phyloP scores from a whole-genome alignment of 306 rosid species.

The Pterocarpus santalinus region DNA sequence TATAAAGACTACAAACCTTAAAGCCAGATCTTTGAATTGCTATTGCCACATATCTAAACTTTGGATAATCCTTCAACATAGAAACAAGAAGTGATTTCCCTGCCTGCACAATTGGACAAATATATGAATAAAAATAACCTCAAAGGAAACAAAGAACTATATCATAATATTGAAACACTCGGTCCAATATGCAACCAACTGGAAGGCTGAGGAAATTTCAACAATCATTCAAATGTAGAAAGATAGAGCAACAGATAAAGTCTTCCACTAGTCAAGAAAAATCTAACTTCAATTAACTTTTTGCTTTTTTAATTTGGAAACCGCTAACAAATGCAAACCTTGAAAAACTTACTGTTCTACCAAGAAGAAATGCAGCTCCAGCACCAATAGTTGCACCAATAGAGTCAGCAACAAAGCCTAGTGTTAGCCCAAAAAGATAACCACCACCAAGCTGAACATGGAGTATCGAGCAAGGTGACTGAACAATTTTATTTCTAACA shows the following conservation, averaged over 20 bases:
- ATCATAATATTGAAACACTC: neutral
- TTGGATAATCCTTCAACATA: conserved; percentile 93
- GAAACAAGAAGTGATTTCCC: conserved; percentile 78
- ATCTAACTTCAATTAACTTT: neutral
- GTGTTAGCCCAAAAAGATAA: conserved; percentile 86
- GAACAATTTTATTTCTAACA: neutral
- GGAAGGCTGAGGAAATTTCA: conserved; percentile 11
- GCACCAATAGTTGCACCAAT: conserved; percentile 88
- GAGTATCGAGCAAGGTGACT: conserved; percentile 21
- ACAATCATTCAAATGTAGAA: too few relatives aligned
- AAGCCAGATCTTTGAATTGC: conserved; percentile 86
- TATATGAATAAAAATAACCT: conserved; percentile 27
- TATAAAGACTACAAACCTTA: conserved; percentile 69
- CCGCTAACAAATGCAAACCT: neutral
- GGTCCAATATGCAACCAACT: conserved; percentile 32
- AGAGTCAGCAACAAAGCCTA: conserved; percentile 88
- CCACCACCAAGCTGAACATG: conserved; percentile 90
- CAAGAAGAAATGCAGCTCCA: conserved; percentile 86
- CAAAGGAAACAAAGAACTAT: conserved; percentile 36
- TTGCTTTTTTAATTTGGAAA: neutral
- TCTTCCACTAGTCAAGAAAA: conserved; percentile 14
- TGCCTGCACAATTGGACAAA: conserved; percentile 63
- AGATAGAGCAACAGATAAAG: conserved; percentile 13
- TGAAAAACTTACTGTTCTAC: conserved; percentile 77
- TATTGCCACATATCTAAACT: conserved; percentile 76